These are phyloP conservation scores for Candida sanyaensis DNA, from an alignment of 1,139 yeast genomes.

Conservation along the genomic window DNA sequence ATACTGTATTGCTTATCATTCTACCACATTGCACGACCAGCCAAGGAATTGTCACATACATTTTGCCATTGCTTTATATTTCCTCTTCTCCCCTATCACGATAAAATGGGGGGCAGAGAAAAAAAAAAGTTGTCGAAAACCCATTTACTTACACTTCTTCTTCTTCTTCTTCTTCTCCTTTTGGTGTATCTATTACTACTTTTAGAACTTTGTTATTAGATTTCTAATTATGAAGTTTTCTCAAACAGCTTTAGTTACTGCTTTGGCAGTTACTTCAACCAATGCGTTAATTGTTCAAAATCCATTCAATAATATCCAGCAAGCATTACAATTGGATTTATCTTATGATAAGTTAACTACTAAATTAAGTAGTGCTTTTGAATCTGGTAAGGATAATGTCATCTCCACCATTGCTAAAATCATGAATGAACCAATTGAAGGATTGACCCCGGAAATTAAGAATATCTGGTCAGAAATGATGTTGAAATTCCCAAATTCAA, in stretches of 20 bases:
- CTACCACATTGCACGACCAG: too few species aligned
- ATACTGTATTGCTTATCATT: too few species aligned
- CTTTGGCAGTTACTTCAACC: slow-evolving; percentile 26
- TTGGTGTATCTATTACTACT: background rate
- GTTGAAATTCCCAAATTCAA: slow-evolving; percentile 53
- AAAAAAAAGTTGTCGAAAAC: background rate
- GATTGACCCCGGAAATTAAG: slow-evolving; percentile 50
- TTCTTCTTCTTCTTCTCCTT: background rate
- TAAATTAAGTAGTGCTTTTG: slow-evolving; percentile 15
- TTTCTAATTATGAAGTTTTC: slow-evolving; percentile 30
- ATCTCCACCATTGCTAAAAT: slow-evolving; percentile 34
- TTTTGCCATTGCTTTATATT: too few species aligned
- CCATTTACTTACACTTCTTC: background rate
- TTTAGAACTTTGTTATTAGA: background rate
- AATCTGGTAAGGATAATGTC: slow-evolving; percentile 20
- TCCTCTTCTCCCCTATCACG: too few species aligned
- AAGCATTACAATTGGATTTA: slow-evolving; percentile 25
- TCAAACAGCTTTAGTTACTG: slow-evolving; percentile 16
- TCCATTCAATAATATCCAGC: slow-evolving; percentile 29
- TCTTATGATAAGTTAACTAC: slow-evolving; percentile 18
- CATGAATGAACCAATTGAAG: slow-evolving; percentile 49
- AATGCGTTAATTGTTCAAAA: slow-evolving; percentile 36
- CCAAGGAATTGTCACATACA: too few species aligned
- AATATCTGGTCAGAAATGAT: slow-evolving; percentile 63
- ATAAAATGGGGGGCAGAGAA: too few species aligned